Evolutionary conservation across 2,329 filamentous ascomycete genomes (phyloP), one percentile per base, ranked within the genome.

Genomic region (Ascochyta clinopodiicola): DNA sequence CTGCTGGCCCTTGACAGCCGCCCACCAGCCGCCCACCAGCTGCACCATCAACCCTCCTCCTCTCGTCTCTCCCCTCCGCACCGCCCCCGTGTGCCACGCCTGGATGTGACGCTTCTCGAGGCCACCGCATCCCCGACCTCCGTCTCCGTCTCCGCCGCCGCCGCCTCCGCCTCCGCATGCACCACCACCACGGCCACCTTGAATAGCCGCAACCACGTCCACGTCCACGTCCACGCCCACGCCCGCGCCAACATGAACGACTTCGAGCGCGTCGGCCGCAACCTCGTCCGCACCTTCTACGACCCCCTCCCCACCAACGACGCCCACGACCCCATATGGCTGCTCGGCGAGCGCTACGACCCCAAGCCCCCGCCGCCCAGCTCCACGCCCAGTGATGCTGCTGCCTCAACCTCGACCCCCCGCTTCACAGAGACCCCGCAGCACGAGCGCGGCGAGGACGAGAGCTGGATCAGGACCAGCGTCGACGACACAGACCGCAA

Each of bases 261-360:
- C 69, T 80, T 96, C 57, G 86, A 90, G 64, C 88, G 90, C 64
- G 87, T 88, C 71, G 77, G 78, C 68, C 90, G 91, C 76, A 89
- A 90, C 61, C 87, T 97, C 66, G 88, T 97, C 57, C 90, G 94
- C 77, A 92, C 91, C 79, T 88, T 98, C 70, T 96, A 92, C 89
- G 93, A 97, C 67, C 92, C 92, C 0, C 88, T 93, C 61, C 93
- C 92, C 6, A 86, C 84, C 60, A 96, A 97, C 77, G 88, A 96
- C 72, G 81, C 87, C 53, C 74, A 79, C 55, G 82, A 84, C 34
- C 86, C 90, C 12, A 90, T 96, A 59, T 98, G 94, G 93, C 96
- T 92, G 70, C 81, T 98, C 42, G 88, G 88, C 36, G 76, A 77
- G 67, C 75, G 82, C 65, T 90, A 90, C 73, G 78, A 80, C 50